phyloP scores from a whole-genome alignment of 441 rosid genomes.

The Jatropha multifida region DNA sequence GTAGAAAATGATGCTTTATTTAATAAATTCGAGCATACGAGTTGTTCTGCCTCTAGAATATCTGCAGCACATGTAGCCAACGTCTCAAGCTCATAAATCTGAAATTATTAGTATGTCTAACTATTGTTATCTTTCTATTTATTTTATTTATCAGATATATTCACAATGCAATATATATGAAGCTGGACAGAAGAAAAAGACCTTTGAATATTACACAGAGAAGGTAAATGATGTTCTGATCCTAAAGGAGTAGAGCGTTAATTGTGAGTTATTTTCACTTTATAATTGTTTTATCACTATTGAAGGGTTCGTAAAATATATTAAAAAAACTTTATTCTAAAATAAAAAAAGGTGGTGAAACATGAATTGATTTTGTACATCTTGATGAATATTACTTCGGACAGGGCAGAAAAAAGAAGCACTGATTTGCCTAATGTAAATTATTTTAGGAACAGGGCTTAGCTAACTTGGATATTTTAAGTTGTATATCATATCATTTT shows the following conservation, averaged over 20 bases:
- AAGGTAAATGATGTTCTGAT: constrained; percentile 45
- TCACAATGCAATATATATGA: constrained; percentile 87
- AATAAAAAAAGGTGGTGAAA: not conserved
- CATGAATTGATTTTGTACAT: not conserved
- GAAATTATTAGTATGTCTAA: not conserved
- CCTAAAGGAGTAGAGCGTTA: not conserved
- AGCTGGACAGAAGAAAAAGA: constrained; percentile 76
- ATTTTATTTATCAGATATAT: constrained; percentile 43
- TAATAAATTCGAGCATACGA: not conserved
- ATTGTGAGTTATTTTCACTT: not conserved
- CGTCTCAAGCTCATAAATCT: not conserved
- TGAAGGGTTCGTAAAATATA: not conserved
- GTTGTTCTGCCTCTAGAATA: not conserved
- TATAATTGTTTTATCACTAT: not conserved
- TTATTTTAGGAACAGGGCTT: not conserved
- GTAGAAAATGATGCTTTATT: constrained; percentile 23
- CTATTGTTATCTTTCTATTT: not conserved
- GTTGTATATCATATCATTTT: not conserved
- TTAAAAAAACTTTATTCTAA: too few relatives aligned
- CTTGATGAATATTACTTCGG: constrained; percentile 1
- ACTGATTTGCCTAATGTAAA: not conserved
- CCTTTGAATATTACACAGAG: constrained; percentile 63
- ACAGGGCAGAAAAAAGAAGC: not conserved
- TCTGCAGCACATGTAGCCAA: constrained; percentile 6
- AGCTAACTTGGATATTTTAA: not conserved